Conservation (phyloP, 768 basidiomycete species). For the Mycena rebaudengoi region DNA sequence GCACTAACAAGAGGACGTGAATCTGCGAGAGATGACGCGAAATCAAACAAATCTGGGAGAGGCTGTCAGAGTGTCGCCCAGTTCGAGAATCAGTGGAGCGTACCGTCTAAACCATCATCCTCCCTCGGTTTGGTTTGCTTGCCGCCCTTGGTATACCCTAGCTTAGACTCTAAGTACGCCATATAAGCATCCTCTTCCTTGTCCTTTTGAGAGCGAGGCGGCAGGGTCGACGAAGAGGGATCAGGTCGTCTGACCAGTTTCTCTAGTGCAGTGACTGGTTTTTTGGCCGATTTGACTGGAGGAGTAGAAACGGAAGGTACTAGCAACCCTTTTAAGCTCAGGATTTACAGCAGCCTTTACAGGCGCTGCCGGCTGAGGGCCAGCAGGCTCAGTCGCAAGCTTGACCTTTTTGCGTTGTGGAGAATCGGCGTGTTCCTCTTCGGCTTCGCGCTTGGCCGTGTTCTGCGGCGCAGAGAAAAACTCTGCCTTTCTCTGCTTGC, state of each 20-base stretch:
- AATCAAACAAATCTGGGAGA: slow-evolving; percentile 61
- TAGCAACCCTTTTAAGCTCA: too few relatives aligned
- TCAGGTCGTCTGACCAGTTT: slow-evolving; percentile 36
- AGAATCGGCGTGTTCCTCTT: slow-evolving; percentile 55
- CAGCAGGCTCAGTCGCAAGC: slow-evolving; percentile 24
- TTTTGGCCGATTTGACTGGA: too few relatives aligned
- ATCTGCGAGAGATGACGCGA: slow-evolving; percentile 49
- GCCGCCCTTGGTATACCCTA: slow-evolving; percentile 67
- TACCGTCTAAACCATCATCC: slow-evolving; percentile 89
- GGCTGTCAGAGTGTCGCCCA: not conserved
- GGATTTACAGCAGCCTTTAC: not conserved
- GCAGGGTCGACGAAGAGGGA: slow-evolving; percentile 5
- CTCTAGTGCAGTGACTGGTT: slow-evolving; percentile 42
- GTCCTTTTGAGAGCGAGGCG: slow-evolving; percentile 51
- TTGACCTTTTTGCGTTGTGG: slow-evolving; percentile 61
- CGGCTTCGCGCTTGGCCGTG: slow-evolving; percentile 46
- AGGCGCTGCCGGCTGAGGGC: not conserved
- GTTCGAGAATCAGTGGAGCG: slow-evolving; percentile 23
- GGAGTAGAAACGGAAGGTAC: too few relatives aligned
- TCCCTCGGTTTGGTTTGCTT: slow-evolving; percentile 57
- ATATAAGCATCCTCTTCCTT: slow-evolving; percentile 88
- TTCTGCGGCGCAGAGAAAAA: slow-evolving; percentile 52
- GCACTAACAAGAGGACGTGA: not conserved
- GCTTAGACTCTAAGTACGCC: slow-evolving; percentile 79
- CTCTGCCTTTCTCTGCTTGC: slow-evolving; percentile 70